phyloP scores from a whole-genome alignment of 192 early-diverging fungal genomes.

The Diversispora eburnea region DNA sequence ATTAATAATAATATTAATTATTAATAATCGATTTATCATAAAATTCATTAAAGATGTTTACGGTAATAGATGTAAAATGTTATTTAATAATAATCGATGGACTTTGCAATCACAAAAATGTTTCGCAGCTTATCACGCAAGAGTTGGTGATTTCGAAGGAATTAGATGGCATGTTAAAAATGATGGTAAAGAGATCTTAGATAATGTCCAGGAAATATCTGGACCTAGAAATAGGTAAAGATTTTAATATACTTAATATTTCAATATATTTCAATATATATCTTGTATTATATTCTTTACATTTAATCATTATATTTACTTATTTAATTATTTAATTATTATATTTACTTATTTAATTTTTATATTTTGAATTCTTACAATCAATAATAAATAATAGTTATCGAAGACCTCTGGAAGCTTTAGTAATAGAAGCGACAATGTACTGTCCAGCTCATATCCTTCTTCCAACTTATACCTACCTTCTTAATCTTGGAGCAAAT shows the following conservation, averaged over 20 bases:
- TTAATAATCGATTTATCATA: not conserved
- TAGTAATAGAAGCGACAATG: not conserved
- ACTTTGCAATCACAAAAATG: conserved; percentile 4
- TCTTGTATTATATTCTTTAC: too few species aligned
- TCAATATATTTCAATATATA: not conserved
- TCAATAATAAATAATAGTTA: not conserved
- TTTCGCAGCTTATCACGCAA: conserved; percentile 19
- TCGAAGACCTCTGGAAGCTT: conserved; percentile 9
- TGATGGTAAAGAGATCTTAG: not conserved
- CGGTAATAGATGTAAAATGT: not conserved
- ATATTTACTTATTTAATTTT: not conserved
- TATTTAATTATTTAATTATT: not conserved
- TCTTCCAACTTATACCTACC: not conserved
- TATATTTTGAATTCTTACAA: not conserved
- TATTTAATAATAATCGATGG: conserved; percentile 2
- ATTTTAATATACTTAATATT: not conserved
- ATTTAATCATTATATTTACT: not conserved
- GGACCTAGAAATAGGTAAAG: conserved; percentile 17
- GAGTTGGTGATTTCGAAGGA: not conserved
- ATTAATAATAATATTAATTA: too few species aligned
- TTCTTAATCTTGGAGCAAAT: not conserved
- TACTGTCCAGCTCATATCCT: not conserved
- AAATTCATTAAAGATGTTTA: not conserved
- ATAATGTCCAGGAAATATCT: not conserved
- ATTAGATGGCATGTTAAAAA: conserved; percentile 8